Conservation (phyloP, 331 rosid species). For the Malus hybrid region DNA sequence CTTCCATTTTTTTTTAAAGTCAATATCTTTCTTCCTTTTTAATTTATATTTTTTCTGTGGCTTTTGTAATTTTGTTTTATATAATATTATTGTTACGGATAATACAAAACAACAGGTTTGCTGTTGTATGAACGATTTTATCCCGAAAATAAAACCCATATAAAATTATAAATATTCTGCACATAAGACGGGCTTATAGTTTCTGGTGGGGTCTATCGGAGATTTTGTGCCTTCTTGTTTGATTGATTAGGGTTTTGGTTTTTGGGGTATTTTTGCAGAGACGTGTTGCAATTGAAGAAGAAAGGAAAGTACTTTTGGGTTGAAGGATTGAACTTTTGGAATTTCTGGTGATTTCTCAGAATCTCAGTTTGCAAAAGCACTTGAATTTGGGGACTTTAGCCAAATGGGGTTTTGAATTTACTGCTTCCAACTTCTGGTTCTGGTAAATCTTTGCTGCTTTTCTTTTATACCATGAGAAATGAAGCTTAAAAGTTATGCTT, state of each 20-base stretch:
- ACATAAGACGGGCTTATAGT: background rate
- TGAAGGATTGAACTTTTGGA: background rate
- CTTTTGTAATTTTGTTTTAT: background rate
- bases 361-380: background rate
- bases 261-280: no score
- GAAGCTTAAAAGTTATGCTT: background rate
- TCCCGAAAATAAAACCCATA: background rate
- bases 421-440: background rate
- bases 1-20: background rate
- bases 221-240: slow-evolving; percentile 7
- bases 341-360: background rate
- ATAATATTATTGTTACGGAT: background rate
- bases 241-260: slow-evolving; percentile 10
- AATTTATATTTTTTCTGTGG: background rate
- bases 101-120: background rate
- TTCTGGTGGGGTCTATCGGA: slow-evolving; percentile 18
- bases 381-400: background rate
- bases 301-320: background rate
- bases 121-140: background rate
- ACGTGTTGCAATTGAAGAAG: background rate
- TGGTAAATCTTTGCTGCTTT: background rate
- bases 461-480: background rate
- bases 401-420: background rate
- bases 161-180: background rate
- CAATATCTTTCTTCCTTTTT: background rate